Percentiles rank a stretch among this genome's conserved stretches.
Conservation (phyloP, 257 asterid species). For the Fraxinus pennsylvanica region DNA sequence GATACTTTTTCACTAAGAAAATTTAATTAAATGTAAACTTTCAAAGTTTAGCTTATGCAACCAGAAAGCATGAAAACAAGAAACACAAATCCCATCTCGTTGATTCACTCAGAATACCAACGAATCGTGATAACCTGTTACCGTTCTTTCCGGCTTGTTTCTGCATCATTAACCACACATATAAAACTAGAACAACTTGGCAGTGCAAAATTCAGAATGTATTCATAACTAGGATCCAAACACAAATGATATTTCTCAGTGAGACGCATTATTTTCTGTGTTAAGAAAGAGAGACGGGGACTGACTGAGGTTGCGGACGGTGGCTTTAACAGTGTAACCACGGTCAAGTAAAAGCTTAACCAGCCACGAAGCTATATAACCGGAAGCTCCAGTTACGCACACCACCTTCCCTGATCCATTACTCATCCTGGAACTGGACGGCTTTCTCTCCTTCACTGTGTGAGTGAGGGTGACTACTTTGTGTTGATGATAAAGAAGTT, state of each 20-base stretch:
- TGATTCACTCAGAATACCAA: too few relatives aligned
- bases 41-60: too few relatives aligned
- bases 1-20: too few relatives aligned
- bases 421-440: not conserved
- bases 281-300: slow-evolving; percentile 7
- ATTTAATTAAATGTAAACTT: too few relatives aligned
- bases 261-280: not conserved
- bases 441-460: not conserved
- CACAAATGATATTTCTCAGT: not conserved
- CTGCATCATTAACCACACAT: not conserved
- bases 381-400: slow-evolving; percentile 73
- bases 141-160: not conserved
- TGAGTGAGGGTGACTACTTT: too few relatives aligned
- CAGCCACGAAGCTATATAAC: slow-evolving; percentile 66
- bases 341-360: slow-evolving; percentile 55
- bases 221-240: not conserved
- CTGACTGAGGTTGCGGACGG: slow-evolving; percentile 53
- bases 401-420: slow-evolving; percentile 41
- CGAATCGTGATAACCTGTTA: not conserved
- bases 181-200: not conserved
- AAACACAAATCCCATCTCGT: too few relatives aligned
- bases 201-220: not conserved
- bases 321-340: slow-evolving; percentile 63
- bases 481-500: too few relatives aligned
- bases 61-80: too few relatives aligned